Base-by-base conservation (phyloP, 495 filamentous ascomycete genomes). In the Thermothielavioides terrestris region DNA sequence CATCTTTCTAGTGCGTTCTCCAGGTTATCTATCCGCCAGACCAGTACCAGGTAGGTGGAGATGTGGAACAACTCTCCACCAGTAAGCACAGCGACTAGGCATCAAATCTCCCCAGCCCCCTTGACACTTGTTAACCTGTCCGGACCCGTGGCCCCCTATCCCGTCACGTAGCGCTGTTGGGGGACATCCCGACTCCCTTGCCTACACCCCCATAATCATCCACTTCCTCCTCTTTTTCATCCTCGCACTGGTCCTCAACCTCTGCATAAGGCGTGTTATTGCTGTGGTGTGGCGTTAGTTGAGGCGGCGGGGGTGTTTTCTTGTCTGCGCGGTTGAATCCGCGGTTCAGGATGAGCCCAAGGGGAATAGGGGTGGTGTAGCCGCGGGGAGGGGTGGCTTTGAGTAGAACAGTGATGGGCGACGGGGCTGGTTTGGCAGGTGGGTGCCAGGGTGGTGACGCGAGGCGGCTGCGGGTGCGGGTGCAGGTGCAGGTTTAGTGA, bases 351-450 rank as follows among this genome's bases (percentile, higher is more conserved):
- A n/a, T 28, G 34, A 23, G 44, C 3, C 44, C 44, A 15, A 38
- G 15, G 23, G 22, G 22, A 38, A 37, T 20, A 27, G 20, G 17
- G 18, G 82, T 60, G 6, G 23, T 66, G 60, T 80, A 82, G 4
- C 65, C 63, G 0, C 75, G 54, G 21, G 63, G 34, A 12, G 55
- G 38, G 32, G 74, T 51, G 3, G 76, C 21, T 0, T 54, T 27
- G 0, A 83, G 64, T 1, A 83, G 9, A 11, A 36, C 4, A 9
- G 49, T 41, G 9, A 46, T 4, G 15, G 44, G 1, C 32, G 32
- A 41, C 25, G 36, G 31, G 0, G 15, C n/a, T 32, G 18, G 17
- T 20, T 4, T 2, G 23, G 20, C 15, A 20, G 41, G 27, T 37
- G 35, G 42, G 1, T 36, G 27, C 26, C n/a, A 30, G 15, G 18